Base-by-base conservation (phyloP, 1,139 yeast genomes). In the Pichia sp. region DNA sequence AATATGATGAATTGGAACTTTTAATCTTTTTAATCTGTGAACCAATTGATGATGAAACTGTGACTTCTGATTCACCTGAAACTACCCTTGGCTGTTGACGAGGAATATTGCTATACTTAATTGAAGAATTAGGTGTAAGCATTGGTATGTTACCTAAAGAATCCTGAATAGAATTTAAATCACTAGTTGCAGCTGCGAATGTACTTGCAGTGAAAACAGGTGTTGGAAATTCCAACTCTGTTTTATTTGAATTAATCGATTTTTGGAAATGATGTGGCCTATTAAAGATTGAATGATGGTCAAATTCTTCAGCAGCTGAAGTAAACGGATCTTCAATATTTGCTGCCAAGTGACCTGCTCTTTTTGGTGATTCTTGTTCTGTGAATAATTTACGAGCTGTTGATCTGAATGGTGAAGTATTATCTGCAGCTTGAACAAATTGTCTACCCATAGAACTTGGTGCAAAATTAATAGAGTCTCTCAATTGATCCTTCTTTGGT, bases 161-260 rank as follows among this genome's bases (percentile, higher is more conserved):
- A 43, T 50, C 35, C 6, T 56, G 59, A 9, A 55, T 50, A 12
- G 42, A 37, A 21, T 34, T 31, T 15, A 41, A 15, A 18, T 45
- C 47, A 26, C 38, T 38, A 42, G 75, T 76, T 1, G 82, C 81
- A 41, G 74, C 79, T 2, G 79, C 80, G 57, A 70, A 77, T 0
- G 82, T 74, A 38, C 73, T 71, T 1, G 79, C 78, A 1, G 81
- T 71, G 50, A 78, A 78, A 17, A 79, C 74, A 17, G 84, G 84
- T 47, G 74, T 74, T 8, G 84, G 84, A 2, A 79, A 78, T 28
- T 76, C 79, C 35, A 78, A 59, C 15, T 39, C 45, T 35, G 77
- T 69, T 40, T 79, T 60, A 31, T 58, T 52, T 10, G 65, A 58
- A 28, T 51, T 46, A n/a, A 45, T 40, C 3, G 66, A 59, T 40